A percentile compares a stretch with the other conserved stretches of the same genome.
Evolutionary conservation across 768 basidiomycete species (phyloP).

Genomic region (Saitozyma podzolica): DNA sequence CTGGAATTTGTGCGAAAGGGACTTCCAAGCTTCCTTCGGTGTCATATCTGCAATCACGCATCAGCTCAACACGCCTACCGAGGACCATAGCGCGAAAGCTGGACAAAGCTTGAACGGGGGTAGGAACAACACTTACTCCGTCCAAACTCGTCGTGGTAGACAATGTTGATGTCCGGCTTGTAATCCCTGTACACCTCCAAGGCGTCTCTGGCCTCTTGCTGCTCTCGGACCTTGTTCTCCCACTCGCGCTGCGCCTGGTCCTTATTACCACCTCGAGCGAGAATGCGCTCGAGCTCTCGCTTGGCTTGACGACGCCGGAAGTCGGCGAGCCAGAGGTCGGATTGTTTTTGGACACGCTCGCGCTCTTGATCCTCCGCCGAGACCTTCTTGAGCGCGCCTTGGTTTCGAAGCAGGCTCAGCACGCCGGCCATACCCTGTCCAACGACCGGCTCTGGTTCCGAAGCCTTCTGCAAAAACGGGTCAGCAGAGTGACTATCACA

Average conservation of each 20-base stretch:
- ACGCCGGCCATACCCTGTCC: constrained; percentile 84
- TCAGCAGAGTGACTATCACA: neutral
- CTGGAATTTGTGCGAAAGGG: constrained; percentile 95
- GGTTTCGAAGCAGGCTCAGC: constrained; percentile 80
- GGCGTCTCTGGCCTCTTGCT: constrained; percentile 79
- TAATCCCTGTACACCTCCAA: constrained; percentile 86
- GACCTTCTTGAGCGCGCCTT: constrained; percentile 76
- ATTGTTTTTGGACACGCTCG: constrained; percentile 77
- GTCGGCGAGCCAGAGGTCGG: constrained; percentile 87
- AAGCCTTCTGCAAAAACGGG: constrained; percentile 4
- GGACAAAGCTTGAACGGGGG: no score
- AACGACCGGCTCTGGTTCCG: constrained; percentile 70
- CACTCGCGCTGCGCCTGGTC: constrained; percentile 94
- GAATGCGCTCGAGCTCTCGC: constrained; percentile 75
- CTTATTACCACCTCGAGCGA: constrained; percentile 70
- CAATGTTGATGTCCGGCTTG: constrained; percentile 94
- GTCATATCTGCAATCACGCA: constrained; percentile 55
- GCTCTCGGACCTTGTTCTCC: constrained; percentile 87
- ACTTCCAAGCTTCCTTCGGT: constrained; percentile 98
- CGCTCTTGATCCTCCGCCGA: constrained; percentile 68
- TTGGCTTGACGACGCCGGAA: constrained; percentile 72
- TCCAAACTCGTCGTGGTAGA: constrained; percentile 95
- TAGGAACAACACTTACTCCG: constrained; percentile 56
- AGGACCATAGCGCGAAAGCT: no score
- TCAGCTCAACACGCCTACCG: no score